phyloP scores from a whole-genome alignment of 1,139 yeast genomes.

The Pichia sp. region DNA sequence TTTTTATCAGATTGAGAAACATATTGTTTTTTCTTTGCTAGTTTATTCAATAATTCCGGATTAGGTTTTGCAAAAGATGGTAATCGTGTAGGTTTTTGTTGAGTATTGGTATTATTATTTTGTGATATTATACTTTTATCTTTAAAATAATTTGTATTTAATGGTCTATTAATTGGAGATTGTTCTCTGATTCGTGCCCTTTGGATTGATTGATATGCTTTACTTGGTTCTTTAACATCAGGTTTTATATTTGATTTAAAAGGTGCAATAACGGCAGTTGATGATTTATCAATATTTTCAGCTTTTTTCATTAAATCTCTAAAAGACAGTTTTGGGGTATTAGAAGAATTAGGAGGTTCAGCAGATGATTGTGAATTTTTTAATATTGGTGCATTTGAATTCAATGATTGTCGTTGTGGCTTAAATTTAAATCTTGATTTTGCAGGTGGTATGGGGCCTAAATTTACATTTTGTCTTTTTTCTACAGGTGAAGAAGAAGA shows the following conservation, averaged over 20 bases:
- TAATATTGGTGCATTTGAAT: conserved; percentile 11
- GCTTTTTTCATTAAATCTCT: conserved; percentile 69
- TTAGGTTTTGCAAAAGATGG: conserved; percentile 33
- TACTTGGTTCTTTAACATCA: conserved; percentile 12
- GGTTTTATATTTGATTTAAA: conserved; percentile 23
- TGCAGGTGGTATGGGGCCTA: neutral
- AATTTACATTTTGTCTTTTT: too few relatives aligned
- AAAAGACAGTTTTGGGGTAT: conserved; percentile 49
- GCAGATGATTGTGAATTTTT: conserved; percentile 6
- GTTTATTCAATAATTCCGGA: conserved; percentile 27
- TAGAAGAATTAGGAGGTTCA: conserved; percentile 9
- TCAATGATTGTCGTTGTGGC: conserved; percentile 1
- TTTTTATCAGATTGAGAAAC: neutral
- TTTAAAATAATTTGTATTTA: conserved; percentile 16
- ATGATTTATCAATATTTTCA: conserved; percentile 38
- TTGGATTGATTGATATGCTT: conserved; percentile 15
- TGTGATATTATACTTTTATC: neutral
- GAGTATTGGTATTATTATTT: neutral
- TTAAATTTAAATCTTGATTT: conserved; percentile 13
- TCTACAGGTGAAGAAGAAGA: too few relatives aligned
- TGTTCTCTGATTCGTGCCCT: conserved; percentile 8
- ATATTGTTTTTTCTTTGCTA: conserved; percentile 19
- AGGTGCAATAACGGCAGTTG: conserved; percentile 15
- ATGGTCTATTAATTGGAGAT: neutral
- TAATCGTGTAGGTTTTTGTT: neutral